Evolutionary conservation across 352 stramenopile genomes (phyloP).

Genomic region (Phytophthora fragariae): DNA sequence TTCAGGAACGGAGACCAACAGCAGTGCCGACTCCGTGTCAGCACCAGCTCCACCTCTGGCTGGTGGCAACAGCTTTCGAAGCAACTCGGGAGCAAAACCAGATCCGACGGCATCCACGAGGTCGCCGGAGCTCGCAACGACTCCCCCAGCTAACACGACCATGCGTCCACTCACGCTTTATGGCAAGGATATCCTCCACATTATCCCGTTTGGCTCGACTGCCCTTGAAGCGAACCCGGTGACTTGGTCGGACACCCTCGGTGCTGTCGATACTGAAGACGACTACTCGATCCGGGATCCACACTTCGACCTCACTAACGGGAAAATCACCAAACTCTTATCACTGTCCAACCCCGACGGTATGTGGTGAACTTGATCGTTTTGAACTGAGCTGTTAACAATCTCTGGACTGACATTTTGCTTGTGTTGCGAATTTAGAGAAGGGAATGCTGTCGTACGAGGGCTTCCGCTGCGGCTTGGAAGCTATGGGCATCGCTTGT

Average conservation of each 20-base stretch:
- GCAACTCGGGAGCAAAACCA: conserved; percentile 14
- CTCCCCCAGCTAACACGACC: conserved; percentile 20
- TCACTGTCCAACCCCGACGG: conserved; percentile 63
- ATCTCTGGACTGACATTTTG: background rate
- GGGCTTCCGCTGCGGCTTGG: conserved; percentile 65
- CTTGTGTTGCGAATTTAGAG: conserved; percentile 20
- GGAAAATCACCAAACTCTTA: conserved; percentile 56
- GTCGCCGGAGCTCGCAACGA: conserved; percentile 12
- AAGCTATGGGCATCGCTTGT: conserved; percentile 76
- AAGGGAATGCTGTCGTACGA: conserved; percentile 69
- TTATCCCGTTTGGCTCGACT: conserved; percentile 54
- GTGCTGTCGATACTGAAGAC: conserved; percentile 23
- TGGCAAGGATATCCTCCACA: conserved; percentile 67
- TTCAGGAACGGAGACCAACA: conserved; percentile 9
- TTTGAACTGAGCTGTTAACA: background rate
- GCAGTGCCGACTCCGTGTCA: background rate
- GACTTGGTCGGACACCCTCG: conserved; percentile 36
- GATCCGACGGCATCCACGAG: conserved; percentile 18
- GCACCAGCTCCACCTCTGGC: conserved; percentile 14
- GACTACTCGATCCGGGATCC: conserved; percentile 39
- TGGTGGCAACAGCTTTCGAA: conserved; percentile 36
- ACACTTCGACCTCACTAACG: conserved; percentile 38
- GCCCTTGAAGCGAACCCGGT: conserved; percentile 51
- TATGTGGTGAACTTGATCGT: conserved; percentile 35
- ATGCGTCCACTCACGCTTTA: conserved; percentile 51